A percentile compares a stretch with the other conserved stretches of the same genome.
Evolutionary conservation across 2,329 filamentous ascomycete species (phyloP).

Genomic region (Cladophialophora exuberans): DNA sequence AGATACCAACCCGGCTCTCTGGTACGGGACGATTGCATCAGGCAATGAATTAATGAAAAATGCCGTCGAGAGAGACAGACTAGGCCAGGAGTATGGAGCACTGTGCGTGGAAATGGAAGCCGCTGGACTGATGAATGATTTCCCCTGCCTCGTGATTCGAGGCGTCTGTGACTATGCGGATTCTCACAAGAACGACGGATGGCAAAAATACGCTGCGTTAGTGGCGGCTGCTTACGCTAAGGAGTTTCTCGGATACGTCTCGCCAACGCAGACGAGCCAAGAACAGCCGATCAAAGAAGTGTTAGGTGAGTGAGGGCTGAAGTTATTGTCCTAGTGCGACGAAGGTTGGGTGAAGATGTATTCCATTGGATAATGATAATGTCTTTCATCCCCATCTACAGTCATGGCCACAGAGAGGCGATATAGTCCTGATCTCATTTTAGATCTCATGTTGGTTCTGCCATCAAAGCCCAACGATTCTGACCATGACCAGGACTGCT

Average conservation of each 20-base stretch:
- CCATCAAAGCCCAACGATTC: too few species aligned
- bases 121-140: conserved; percentile 33
- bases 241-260: conserved; percentile 23
- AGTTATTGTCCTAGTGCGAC: too few species aligned
- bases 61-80: conserved; percentile 17
- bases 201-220: conserved; percentile 42
- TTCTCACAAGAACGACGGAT: conserved; percentile 44
- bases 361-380: too few species aligned
- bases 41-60: conserved; percentile 29
- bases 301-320: background rate
- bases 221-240: conserved; percentile 38
- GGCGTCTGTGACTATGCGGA: conserved; percentile 49
- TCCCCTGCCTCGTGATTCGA: conserved; percentile 46
- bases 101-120: conserved; percentile 41
- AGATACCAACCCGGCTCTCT: conserved; percentile 14
- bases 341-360: too few species aligned
- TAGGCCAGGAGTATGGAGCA: conserved; percentile 19
- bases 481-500: too few species aligned
- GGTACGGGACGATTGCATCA: conserved; percentile 34
- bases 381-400: too few species aligned
- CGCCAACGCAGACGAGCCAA: background rate
- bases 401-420: too few species aligned
- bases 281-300: conserved; percentile 8
- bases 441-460: too few species aligned
- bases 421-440: too few species aligned